Evolutionary conservation across 2,329 filamentous ascomycete genomes (phyloP).

Genomic region (Sclerotinia spermophila): DNA sequence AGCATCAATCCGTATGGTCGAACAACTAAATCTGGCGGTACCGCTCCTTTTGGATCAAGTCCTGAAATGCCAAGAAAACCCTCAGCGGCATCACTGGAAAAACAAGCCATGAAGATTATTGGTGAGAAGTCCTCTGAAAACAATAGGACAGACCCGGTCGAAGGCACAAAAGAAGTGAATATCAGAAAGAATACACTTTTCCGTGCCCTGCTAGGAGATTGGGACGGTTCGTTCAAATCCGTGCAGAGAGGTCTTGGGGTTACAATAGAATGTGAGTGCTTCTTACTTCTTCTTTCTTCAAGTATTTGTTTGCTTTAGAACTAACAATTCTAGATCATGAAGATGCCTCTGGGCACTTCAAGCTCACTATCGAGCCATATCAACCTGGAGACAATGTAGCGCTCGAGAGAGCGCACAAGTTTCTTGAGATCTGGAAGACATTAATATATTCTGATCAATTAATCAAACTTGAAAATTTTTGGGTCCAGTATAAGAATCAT

Average conservation of each 20-base stretch:
- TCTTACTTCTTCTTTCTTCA: background rate
- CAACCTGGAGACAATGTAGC: background rate
- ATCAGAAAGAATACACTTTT: background rate
- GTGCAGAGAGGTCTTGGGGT: constrained; percentile 7
- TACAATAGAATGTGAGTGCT: background rate
- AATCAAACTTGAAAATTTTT: constrained; percentile 6
- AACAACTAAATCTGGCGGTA: background rate
- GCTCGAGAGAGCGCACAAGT: background rate
- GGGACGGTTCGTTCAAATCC: background rate
- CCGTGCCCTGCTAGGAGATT: constrained; percentile 4
- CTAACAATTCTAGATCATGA: constrained; percentile 2
- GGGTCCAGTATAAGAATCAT: constrained; percentile 6
- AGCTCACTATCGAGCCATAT: constrained; percentile 5
- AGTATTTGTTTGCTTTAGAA: background rate
- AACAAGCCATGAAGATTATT: background rate
- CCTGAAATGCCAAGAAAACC: background rate
- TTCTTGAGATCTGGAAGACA: constrained; percentile 6
- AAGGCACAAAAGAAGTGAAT: background rate
- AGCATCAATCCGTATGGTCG: background rate
- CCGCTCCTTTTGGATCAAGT: background rate
- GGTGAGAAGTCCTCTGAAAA: background rate
- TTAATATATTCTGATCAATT: constrained; percentile 8
- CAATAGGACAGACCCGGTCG: background rate
- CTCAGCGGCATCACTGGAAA: background rate
- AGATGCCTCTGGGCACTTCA: background rate